Percentiles rank a stretch among this genome's conserved stretches.
Evolutionary conservation across 2,329 filamentous ascomycete genomes (phyloP).

Genomic region (Passalora sequoiae): DNA sequence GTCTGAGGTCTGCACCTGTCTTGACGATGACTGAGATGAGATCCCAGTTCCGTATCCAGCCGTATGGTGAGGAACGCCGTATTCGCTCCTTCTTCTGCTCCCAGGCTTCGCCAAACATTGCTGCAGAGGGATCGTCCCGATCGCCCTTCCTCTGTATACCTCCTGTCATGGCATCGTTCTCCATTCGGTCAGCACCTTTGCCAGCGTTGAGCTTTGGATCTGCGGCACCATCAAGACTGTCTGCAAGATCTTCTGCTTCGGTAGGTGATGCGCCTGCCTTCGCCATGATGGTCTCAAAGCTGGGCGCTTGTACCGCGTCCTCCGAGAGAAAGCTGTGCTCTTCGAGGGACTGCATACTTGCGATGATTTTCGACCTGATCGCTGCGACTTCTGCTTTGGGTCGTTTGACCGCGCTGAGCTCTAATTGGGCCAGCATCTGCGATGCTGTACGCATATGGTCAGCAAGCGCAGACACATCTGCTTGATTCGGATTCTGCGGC

Average conservation of each 20-base stretch:
- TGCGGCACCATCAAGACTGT: conserved; percentile 26
- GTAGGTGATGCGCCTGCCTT: conserved; percentile 56
- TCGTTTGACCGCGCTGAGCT: conserved; percentile 72
- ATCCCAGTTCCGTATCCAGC: conserved; percentile 88
- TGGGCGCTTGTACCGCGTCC: conserved; percentile 61
- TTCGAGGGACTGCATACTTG: conserved; percentile 82
- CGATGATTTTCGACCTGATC: conserved; percentile 80
- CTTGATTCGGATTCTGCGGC: conserved; percentile 59
- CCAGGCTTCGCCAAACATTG: conserved; percentile 84
- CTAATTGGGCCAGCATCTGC: conserved; percentile 79
- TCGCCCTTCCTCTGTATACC: conserved; percentile 76
- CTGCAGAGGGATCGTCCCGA: conserved; percentile 77
- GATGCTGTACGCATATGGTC: conserved; percentile 85
- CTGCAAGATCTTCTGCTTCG: conserved; percentile 46
- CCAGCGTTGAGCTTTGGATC: conserved; percentile 55
- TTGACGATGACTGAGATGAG: conserved; percentile 83
- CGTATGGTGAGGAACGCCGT: conserved; percentile 75
- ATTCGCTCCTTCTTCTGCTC: conserved; percentile 78
- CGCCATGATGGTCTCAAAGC: conserved; percentile 77
- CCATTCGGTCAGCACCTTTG: conserved; percentile 76
- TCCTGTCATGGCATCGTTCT: conserved; percentile 82
- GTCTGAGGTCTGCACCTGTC: conserved; percentile 68
- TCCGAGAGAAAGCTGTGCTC: conserved; percentile 78
- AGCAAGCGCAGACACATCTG: conserved; percentile 74
- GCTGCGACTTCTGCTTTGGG: conserved; percentile 76